Base-by-base conservation (phyloP, 805 yeast genomes). In the Cyberlindnera euphorbiiphila region DNA sequence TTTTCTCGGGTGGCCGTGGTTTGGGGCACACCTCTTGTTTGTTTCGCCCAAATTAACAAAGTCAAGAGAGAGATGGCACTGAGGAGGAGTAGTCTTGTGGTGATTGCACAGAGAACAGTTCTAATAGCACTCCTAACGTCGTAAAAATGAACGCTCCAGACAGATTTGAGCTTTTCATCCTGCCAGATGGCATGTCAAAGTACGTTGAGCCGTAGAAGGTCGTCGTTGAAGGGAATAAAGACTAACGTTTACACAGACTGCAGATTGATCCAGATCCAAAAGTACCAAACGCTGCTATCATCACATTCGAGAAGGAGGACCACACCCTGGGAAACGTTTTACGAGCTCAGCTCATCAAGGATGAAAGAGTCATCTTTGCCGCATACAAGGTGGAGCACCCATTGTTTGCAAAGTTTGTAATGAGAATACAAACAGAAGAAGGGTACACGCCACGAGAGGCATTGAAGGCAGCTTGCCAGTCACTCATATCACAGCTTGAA, bases 321-420 rank as follows among this genome's bases (percentile, higher is more conserved):
- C 99, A 93, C 59, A 93, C 99, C 4, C 70, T 93, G 42, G 98
- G 96, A 19, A 93, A 93, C 60, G 62, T 93, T 52, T 71, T 93
- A 43, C 76, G 95, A 57, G 80, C 89, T 20, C 96, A 91, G 59
- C 74, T 93, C 39, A 71, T 87, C 44, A 80, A 79, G 55, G 98
- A 93, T 60, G 78, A 80, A 34, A 78, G 81, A 49, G 99, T 93
- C n/a, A 60, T 93, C 24, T 93, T 89, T 60, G 98, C 95, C 29
- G 98, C 98, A 24, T 93, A 93, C 71, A 93, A 93, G 61, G 88
- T 93, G 29, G 98, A 93, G 65, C 99, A 93, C 65, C 99, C 99
- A 8, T 69, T 93, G 47, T 93, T 93, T 64, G 97, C 98, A 26
- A 86, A 85, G 60, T 93, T 93, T 54, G 80, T 91, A 31, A 77